These are phyloP conservation scores for Irpex sp. DNA, from an alignment of 1,284 basidiomycete genomes.

Conservation along the genomic window DNA sequence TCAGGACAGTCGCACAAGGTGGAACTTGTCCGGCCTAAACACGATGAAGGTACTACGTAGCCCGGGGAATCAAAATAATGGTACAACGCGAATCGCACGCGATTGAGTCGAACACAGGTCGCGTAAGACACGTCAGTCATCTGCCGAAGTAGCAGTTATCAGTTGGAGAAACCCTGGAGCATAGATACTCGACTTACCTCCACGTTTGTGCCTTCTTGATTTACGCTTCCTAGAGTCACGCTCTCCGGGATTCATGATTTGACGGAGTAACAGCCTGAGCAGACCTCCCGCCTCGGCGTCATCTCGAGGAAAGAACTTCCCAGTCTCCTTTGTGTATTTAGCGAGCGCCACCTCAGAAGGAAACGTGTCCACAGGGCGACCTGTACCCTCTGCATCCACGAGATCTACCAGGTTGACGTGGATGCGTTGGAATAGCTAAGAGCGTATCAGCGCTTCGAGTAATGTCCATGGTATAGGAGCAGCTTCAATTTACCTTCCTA, in stretches of 20 bases:
- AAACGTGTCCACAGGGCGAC: conserved; percentile 21
- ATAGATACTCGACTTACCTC: too few relatives aligned
- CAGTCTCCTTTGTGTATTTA: conserved; percentile 27
- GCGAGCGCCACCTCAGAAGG: conserved; percentile 26
- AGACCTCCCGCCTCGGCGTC: conserved; percentile 36
- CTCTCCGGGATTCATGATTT: conserved; percentile 1
- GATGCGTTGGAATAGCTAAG: conserved; percentile 14
- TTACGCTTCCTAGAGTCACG: background rate
- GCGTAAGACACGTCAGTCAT: too few relatives aligned
- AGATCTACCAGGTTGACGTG: conserved; percentile 39
- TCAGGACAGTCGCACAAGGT: background rate
- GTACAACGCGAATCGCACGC: too few relatives aligned
- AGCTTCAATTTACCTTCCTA: background rate
- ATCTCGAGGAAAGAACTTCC: conserved; percentile 35
- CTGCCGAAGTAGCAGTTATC: too few relatives aligned
- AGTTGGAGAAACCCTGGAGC: too few relatives aligned
- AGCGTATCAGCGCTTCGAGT: conserved; percentile 2
- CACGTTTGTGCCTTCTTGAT: too few relatives aligned
- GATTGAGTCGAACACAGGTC: too few relatives aligned
- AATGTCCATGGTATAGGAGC: background rate
- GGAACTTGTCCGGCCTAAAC: too few relatives aligned
- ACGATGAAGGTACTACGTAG: too few relatives aligned
- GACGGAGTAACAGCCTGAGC: conserved; percentile 20
- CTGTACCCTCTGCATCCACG: conserved; percentile 20
- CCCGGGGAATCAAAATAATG: too few relatives aligned